phyloP scores from a whole-genome alignment of 495 filamentous ascomycete species.

The Podospora anserina region DNA sequence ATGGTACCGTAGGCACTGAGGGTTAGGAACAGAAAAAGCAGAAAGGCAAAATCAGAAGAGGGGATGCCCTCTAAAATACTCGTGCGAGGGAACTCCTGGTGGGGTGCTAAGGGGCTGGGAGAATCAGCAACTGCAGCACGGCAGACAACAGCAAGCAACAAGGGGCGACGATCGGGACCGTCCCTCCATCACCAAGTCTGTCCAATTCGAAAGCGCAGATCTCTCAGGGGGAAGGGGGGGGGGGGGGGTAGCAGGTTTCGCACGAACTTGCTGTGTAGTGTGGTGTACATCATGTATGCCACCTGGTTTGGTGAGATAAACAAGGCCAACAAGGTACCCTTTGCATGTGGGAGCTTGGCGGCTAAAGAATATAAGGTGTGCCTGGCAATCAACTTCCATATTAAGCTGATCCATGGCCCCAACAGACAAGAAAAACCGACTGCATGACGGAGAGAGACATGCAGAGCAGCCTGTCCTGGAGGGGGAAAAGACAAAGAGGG shows the following conservation, averaged over 20 bases:
- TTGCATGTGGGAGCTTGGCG: conserved; percentile 19
- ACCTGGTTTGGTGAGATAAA: background rate
- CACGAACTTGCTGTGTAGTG: conserved; percentile 8
- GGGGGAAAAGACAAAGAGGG: background rate
- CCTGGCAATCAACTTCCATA: conserved; percentile 26
- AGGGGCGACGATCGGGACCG: conserved; percentile 2
- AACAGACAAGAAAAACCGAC: background rate
- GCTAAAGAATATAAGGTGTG: conserved; percentile 24
- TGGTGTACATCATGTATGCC: background rate
- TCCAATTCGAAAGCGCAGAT: conserved; percentile 4
- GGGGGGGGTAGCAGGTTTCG: conserved; percentile 2
- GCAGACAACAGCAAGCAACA: background rate
- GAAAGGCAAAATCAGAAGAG: conserved; percentile 1
- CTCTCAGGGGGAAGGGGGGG: background rate
- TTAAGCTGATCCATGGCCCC: conserved; percentile 5
- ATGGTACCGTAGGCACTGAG: conserved; percentile 27
- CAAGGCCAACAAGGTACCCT: conserved; percentile 2
- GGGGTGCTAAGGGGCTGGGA: background rate
- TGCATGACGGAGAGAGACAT: background rate
- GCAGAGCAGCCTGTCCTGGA: background rate
- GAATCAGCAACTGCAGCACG: background rate
- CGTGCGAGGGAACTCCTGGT: background rate
- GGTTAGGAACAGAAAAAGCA: conserved; percentile 11
- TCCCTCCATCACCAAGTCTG: conserved; percentile 4
- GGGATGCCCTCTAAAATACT: conserved; percentile 14